Base-by-base conservation (phyloP, 2,329 filamentous ascomycete species). In the Botryosphaeria agaves region DNA sequence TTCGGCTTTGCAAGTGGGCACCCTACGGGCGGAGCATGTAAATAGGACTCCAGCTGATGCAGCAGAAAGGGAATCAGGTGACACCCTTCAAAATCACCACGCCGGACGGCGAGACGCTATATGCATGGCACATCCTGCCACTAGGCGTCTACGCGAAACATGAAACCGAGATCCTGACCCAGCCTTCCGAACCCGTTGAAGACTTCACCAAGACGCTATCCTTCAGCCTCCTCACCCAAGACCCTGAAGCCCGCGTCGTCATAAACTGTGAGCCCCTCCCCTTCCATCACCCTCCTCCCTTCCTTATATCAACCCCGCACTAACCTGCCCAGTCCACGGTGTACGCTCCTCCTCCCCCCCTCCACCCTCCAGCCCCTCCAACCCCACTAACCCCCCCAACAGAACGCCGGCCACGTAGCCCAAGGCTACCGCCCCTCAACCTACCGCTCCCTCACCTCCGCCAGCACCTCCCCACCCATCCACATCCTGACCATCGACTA, bases 401-500 rank as follows among this genome's bases (percentile, higher is more conserved):
- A 16, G 62, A 95, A 94, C 51, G 84, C 83, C 19, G 87, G 82
- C 4, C 81, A 91, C 43, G 53, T 95, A 18, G 83, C 77, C 12
- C 80, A 91, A 49, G 73, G 72, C 35, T 68, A 75, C 48, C 72
- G 87, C 11, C 76, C 83, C 2, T 64, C 73, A 18, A 78, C 73
- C 33, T 91, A 91, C 49, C 81, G 84, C 41, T 66, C 74, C 26
- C 60, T 93, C 25, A 72, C 83, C 3, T 69, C 77, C 31, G 72
- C 75, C 3, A 78, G 77, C 2, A 68, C 66, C 0, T 73, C 23
- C 18, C 24, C 28, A n/a, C 61, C 67, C 33, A 70, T 84, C 32
- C 85, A 94, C 47, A 69, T 93, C 26, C 61, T 94, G n/a, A 71
- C 82, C 23, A 73, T 93, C 43, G 84, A 93, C 59, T 94, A 94